These are phyloP conservation scores for Lotmaria passim DNA, from an alignment of 208 protist genomes.

Conservation along the genomic window DNA sequence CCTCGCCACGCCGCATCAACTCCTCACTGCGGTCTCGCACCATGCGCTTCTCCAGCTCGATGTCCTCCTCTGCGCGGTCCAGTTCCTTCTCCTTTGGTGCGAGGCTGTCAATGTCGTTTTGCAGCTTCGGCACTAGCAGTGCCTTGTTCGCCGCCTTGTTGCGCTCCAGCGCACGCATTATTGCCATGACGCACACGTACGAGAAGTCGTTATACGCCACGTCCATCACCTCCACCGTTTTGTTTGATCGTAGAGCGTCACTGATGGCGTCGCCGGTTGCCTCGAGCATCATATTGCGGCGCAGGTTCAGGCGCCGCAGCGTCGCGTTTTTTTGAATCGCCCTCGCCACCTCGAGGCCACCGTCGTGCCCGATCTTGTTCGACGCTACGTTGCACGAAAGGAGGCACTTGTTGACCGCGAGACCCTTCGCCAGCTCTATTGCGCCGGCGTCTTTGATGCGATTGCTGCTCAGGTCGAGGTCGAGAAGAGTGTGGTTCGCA, in stretches of 20 bases:
- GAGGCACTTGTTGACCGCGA: slow-evolving; percentile 74
- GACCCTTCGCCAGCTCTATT: slow-evolving; percentile 69
- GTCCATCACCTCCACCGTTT: slow-evolving; percentile 80
- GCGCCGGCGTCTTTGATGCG: slow-evolving; percentile 82
- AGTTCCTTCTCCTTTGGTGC: slow-evolving; percentile 87
- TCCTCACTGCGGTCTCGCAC: slow-evolving; percentile 88
- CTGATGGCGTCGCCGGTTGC: slow-evolving; percentile 71
- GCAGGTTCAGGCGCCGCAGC: slow-evolving; percentile 79
- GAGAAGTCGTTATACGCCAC: slow-evolving; percentile 92
- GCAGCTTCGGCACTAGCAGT: slow-evolving; percentile 76
- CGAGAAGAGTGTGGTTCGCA: slow-evolving; percentile 55
- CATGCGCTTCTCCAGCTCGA: slow-evolving; percentile 83
- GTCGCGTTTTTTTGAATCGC: slow-evolving; percentile 67
- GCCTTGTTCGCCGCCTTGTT: slow-evolving; percentile 77
- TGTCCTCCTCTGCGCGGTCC: slow-evolving; percentile 75
- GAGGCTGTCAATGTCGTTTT: slow-evolving; percentile 75
- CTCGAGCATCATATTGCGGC: slow-evolving; percentile 81
- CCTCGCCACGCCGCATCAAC: slow-evolving; percentile 81
- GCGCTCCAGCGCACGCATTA: slow-evolving; percentile 58
- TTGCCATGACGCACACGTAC: slow-evolving; percentile 86
- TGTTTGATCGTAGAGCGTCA: slow-evolving; percentile 70
- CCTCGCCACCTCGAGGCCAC: slow-evolving; percentile 69
- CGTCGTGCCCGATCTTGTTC: slow-evolving; percentile 84
- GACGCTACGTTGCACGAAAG: slow-evolving; percentile 66
- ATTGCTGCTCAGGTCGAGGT: slow-evolving; percentile 86